These are phyloP conservation scores for Prunus armeniaca DNA, from an alignment of 306 rosid genomes.

Conservation along the genomic window DNA sequence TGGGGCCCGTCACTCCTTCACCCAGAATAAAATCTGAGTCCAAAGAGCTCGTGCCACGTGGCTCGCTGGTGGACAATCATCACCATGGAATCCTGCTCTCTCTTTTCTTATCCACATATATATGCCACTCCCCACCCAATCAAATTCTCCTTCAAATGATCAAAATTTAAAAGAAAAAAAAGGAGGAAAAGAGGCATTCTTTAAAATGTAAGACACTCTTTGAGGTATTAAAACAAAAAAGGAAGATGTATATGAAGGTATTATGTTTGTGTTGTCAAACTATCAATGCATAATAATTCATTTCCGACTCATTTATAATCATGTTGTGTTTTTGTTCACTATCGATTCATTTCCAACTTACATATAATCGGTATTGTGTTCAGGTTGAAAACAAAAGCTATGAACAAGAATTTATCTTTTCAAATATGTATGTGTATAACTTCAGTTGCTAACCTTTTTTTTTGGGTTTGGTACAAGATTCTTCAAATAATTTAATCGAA, in stretches of 20 bases:
- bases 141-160: neutral
- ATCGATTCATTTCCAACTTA: too few species aligned
- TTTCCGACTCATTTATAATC: neutral
- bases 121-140: neutral
- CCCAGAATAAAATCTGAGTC: conserved; percentile 13
- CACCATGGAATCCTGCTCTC: conserved; percentile 15
- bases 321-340: neutral
- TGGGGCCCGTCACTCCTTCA: conserved; percentile 8
- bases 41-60: conserved; percentile 35
- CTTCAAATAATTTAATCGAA: neutral
- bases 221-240: too few species aligned
- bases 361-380: too few species aligned
- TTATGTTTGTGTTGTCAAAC: too few species aligned
- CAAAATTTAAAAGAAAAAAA: neutral
- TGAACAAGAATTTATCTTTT: neutral
- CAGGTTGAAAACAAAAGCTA: too few species aligned
- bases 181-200: neutral
- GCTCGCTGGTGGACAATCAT: neutral
- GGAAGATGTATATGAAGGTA: too few species aligned
- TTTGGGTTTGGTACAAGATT: neutral
- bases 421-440: neutral
- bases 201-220: neutral
- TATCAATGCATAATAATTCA: too few species aligned
- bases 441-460: neutral
- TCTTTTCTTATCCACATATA: conserved; percentile 31